Conservation (phyloP, 148 eudicot species). For the Selenicereus undatus region DNA sequence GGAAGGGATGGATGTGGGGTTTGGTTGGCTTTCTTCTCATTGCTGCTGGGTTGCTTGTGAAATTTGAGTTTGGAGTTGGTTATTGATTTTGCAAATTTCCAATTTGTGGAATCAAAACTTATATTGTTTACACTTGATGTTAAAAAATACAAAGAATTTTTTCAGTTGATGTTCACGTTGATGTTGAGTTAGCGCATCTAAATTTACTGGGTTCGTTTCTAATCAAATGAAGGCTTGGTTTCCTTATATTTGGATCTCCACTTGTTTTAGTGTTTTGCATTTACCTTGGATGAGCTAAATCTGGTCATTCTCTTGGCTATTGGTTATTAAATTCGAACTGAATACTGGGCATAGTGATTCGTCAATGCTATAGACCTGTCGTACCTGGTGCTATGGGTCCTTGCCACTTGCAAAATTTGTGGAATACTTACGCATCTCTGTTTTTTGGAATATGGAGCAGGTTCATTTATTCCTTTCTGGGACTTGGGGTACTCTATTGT, state of each 20-base stretch:
- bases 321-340: not conserved
- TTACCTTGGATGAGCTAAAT: not conserved
- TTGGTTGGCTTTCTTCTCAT: not conserved
- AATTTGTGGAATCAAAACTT: not conserved
- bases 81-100: not conserved
- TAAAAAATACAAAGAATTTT: not conserved
- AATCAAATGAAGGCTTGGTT: not conserved
- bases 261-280: not conserved
- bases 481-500: slow-evolving; percentile 56
- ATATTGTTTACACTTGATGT: not conserved
- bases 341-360: not conserved
- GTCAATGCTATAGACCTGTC: not conserved
- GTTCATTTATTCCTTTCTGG: slow-evolving; percentile 72
- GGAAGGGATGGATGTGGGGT: not conserved
- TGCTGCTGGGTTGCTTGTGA: not conserved
- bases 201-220: not conserved
- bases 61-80: not conserved
- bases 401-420: not conserved
- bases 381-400: not conserved
- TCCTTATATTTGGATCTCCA: not conserved
- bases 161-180: not conserved
- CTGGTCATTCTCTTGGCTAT: not conserved
- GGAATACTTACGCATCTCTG: not conserved
- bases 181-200: not conserved
- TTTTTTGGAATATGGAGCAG: slow-evolving; percentile 30